Percentiles rank a stretch among this genome's conserved stretches.
Evolutionary conservation across 805 yeast genomes (phyloP).

Genomic region (Saccharomycopsis fermentans): DNA sequence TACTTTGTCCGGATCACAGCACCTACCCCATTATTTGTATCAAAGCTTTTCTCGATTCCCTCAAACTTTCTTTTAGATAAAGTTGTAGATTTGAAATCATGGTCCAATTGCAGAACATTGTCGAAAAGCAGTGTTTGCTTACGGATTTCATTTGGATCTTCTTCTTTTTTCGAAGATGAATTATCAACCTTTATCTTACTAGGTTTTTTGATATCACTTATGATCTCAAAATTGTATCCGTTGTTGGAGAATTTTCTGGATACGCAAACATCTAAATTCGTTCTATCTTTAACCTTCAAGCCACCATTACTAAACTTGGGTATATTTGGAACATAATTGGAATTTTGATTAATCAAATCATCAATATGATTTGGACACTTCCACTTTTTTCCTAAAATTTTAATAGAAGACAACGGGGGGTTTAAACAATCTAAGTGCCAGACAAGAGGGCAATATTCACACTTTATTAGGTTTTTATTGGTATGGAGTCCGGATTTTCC

Average conservation of each 20-base stretch:
- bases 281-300: conserved; percentile 43
- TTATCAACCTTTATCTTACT: background rate
- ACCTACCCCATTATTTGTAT: background rate
- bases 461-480: conserved; percentile 44
- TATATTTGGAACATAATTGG: background rate
- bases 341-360: conserved; percentile 29
- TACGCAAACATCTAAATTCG: conserved; percentile 44
- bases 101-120: background rate
- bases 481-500: conserved; percentile 51
- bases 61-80: background rate
- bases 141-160: background rate
- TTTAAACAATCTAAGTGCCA: conserved; percentile 88
- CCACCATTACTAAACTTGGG: background rate
- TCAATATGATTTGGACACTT: conserved; percentile 82
- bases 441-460: conserved; percentile 73
- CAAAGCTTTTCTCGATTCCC: background rate
- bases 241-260: conserved; percentile 37
- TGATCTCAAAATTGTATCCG: conserved; percentile 51
- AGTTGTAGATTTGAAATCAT: background rate
- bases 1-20: background rate
- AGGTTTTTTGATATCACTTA: conserved; percentile 31
- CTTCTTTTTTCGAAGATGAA: background rate
- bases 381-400: conserved; percentile 75
- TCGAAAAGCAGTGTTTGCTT: background rate
- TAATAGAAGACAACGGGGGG: conserved; percentile 64